Evolutionary conservation across 352 stramenopile species (phyloP), one percentile per base, ranked within the genome.

Genomic region (Stephanocyclus meneghinianus): DNA sequence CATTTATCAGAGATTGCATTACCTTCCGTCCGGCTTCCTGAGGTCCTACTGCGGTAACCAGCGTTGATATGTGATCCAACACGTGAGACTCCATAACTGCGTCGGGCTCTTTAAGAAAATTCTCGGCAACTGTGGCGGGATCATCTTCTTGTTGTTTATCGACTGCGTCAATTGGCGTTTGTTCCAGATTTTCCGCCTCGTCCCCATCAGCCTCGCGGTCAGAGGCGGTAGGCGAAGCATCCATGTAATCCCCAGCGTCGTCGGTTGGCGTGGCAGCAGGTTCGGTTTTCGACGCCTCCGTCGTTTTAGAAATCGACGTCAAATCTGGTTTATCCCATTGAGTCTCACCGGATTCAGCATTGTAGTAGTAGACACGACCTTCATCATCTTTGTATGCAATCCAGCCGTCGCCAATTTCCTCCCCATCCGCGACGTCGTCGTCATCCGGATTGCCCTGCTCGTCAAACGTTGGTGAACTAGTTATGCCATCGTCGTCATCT

Each of bases 281-380:
- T 32, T 42, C 53, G 9, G 30, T 55, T 69, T 40, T 56, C 47
- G 18, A 64, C 16, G 15, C 15, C 56, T 47, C 50, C 35, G 32
- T 8, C 16, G 16, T 26, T 16, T 35, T 60, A 16, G 51, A 16
- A 4, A 60, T n/a, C 4, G 47, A 55, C 7, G 15, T 21, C 55
- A 78, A 74, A 48, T 87, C 70, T 2, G 89, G 89, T 56, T 78
- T 78, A 53, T 95, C 90, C 90, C 90, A 95, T 76, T 91, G 86
- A 16, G 88, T 93, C 74, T 90, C 76, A 30, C 86, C 82, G 15
- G 83, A 88, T 13, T 80, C 65, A 6, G 60, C 71, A 67, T 94
- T 93, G 74, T 91, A 92, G 65, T 89, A 95, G 66, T 94, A 95
- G 10, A 81, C 72, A 44, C 80, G 55, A n/a, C 85, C 87, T 63